Base-by-base conservation (phyloP, 2,329 filamentous ascomycete species). In the Apiospora rasikravindrae region DNA sequence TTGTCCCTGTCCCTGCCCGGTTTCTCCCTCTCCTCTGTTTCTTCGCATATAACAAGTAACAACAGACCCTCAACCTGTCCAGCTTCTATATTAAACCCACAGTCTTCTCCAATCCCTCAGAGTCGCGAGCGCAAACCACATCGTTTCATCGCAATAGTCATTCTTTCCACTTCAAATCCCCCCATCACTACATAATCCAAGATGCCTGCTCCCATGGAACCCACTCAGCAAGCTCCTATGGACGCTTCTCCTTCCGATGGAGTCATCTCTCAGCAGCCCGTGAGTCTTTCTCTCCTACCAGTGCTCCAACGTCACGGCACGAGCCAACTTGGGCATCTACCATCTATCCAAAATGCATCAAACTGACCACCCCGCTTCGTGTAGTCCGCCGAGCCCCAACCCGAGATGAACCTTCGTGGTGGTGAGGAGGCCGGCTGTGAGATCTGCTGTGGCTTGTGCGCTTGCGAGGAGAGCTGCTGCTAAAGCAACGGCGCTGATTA, bases 401-500 rank as follows among this genome's bases (percentile, higher is more conserved):
- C 83, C 71, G 81, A 84, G 45, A 83, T 85, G 80, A 79, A 77
- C 73, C 80, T 85, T 71, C 82, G 83, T 57, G 84, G 84, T 76
- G 84, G 84, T 75, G 84, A 85, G 74, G 84, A 85, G 73, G 84
- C 83, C 47, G 84, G 84, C 49, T 85, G 84, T 72, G 84, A 85
- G 76, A 77, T 85, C 73, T 85, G 84, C 80, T 85, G 84, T 73
- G 84, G 84, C 72, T 82, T 85, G 73, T 85, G 84, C 77, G 83
- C 78, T 69, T 85, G 84, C 75, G 77, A 85, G 0, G 84, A 85
- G 75, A 77, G 76, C 29, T 85, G 84, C 79, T 85, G 84, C 78
- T 85, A 82, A 77, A 45, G 29, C 40, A 47, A 29, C 4, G 19
- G n/a, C 5, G 16, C n/a, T 14, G 19, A 8, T 7, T 13, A 29